phyloP scores from a whole-genome alignment of 176 grass and related monocot genomes.

The Phoenix dactylifera region DNA sequence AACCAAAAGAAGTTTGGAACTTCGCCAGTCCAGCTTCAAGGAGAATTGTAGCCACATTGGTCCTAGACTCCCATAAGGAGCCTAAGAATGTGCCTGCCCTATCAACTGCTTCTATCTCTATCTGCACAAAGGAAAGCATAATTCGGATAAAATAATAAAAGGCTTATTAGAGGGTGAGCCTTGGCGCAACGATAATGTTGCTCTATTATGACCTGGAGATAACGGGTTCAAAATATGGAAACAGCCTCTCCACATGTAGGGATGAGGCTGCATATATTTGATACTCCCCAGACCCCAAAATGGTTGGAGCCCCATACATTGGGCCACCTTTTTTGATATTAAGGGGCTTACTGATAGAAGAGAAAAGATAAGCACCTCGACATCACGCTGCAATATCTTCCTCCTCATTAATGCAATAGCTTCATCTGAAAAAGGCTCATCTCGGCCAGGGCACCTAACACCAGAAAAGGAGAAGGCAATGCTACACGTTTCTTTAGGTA shows the following conservation, averaged over 20 bases:
- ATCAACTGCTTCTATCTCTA: slow-evolving; percentile 92
- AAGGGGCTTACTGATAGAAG: background rate
- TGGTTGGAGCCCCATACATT: too few relatives aligned
- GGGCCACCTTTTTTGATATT: too few relatives aligned
- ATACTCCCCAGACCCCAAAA: too few relatives aligned
- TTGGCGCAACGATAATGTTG: too few relatives aligned
- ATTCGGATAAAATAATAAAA: background rate
- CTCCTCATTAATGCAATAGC: slow-evolving; percentile 98
- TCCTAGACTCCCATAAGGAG: slow-evolving; percentile 79
- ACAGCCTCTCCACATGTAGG: too few relatives aligned
- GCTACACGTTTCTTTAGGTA: slow-evolving; percentile 96
- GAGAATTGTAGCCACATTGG: slow-evolving; percentile 63
- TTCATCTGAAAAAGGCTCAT: slow-evolving; percentile 80
- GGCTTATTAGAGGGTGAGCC: too few relatives aligned
- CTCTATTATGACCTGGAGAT: too few relatives aligned
- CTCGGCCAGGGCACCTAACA: slow-evolving; percentile 79
- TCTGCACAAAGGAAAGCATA: slow-evolving; percentile 34
- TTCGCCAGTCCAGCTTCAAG: slow-evolving; percentile 82
- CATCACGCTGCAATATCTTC: slow-evolving; percentile 77
- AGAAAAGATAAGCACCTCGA: slow-evolving; percentile 43
- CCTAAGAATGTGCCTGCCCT: slow-evolving; percentile 94
- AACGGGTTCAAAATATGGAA: too few relatives aligned
- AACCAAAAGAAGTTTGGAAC: slow-evolving; percentile 66
- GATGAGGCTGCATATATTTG: too few relatives aligned
- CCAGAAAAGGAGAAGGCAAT: slow-evolving; percentile 96